Evolutionary conservation across 2,329 filamentous ascomycete species (phyloP).

Genomic region (Ceratocystis diversiconidia): DNA sequence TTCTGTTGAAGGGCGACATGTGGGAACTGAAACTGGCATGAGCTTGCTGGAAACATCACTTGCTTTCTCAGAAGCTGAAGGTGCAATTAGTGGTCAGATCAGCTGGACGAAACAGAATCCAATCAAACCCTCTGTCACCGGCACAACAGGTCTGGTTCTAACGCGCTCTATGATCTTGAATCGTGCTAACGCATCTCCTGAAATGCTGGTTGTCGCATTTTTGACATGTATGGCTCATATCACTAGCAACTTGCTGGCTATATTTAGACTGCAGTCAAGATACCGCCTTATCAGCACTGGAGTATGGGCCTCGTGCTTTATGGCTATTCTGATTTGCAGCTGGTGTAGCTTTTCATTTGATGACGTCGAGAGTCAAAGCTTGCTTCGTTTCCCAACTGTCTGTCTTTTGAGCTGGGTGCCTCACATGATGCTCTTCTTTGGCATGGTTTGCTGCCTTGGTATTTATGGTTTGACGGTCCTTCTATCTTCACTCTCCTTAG

Average conservation of each 20-base stretch:
- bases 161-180: constrained; percentile 56
- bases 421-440: constrained; percentile 71
- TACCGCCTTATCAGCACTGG: constrained; percentile 77
- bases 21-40: constrained; percentile 83
- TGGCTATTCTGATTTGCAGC: constrained; percentile 70
- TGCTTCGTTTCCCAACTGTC: constrained; percentile 81
- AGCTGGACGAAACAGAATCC: constrained; percentile 49
- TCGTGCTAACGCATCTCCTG: constrained; percentile 74
- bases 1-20: constrained; percentile 67
- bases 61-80: constrained; percentile 89
- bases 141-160: constrained; percentile 23
- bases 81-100: constrained; percentile 67
- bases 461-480: constrained; percentile 69
- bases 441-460: constrained; percentile 57
- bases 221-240: constrained; percentile 84
- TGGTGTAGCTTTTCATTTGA: constrained; percentile 48
- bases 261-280: constrained; percentile 63
- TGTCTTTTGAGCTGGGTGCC: constrained; percentile 92
- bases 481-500: constrained; percentile 44
- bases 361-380: constrained; percentile 45
- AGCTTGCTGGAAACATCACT: constrained; percentile 92
- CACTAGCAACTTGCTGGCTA: constrained; percentile 66
- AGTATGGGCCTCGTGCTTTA: constrained; percentile 82
- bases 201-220: constrained; percentile 73
- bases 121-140: constrained; percentile 31